Evolutionary conservation across 345 rosid genomes (phyloP).

Genomic region (Citrus glauca): DNA sequence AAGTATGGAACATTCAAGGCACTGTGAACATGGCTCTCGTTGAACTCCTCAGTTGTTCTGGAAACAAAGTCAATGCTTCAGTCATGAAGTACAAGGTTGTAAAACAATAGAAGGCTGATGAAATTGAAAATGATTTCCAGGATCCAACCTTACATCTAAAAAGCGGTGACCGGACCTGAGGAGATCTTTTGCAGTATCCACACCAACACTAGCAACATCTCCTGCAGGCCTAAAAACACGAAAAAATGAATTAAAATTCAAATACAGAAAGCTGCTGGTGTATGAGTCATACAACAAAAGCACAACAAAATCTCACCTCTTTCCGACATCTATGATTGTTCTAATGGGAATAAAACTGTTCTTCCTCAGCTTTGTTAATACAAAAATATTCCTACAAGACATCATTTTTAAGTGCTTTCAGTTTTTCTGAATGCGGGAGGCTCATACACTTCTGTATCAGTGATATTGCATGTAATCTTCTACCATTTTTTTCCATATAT

Average conservation of each 20-base stretch:
- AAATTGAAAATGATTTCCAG: not conserved
- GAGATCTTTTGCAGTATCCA: conserved; percentile 42
- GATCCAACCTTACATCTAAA: conserved; percentile 50
- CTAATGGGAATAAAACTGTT: not conserved
- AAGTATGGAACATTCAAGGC: conserved; percentile 51
- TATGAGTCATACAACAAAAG: not conserved
- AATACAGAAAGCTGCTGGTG: not conserved
- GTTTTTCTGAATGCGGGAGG: not conserved
- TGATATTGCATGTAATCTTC: not conserved
- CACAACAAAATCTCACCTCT: not conserved
- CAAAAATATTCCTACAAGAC: not conserved
- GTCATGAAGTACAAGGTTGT: not conserved
- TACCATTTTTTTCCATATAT: no score
- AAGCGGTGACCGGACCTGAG: conserved; percentile 31
- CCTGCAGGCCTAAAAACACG: conserved; percentile 26
- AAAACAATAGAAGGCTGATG: not conserved
- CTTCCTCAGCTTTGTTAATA: not conserved
- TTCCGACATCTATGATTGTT: conserved; percentile 1
- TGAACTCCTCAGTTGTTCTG: conserved; percentile 51
- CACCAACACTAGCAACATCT: conserved; percentile 36
- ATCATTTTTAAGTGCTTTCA: not conserved
- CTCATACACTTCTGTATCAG: not conserved
- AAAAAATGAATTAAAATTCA: not conserved
- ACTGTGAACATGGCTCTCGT: conserved; percentile 37
- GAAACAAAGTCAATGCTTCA: not conserved